Evolutionary conservation across 129 eudicot species (phyloP).

Genomic region (Flaveria trinervia): DNA sequence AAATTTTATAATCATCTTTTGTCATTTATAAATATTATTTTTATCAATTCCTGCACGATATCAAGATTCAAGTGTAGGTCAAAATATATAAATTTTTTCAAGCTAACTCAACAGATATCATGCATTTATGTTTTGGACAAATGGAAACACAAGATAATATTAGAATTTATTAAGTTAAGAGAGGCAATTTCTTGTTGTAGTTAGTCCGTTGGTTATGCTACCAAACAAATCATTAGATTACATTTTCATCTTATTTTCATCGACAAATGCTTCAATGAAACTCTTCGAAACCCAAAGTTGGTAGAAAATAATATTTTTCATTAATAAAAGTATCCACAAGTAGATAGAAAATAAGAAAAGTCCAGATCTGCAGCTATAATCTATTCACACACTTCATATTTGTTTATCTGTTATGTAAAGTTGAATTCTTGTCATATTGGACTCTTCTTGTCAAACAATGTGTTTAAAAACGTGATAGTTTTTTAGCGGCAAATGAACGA

Average conservation of each 20-base stretch:
- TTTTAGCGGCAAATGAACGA: too few species aligned
- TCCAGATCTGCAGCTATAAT: neutral
- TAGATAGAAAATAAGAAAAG: neutral
- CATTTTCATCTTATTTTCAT: constrained; percentile 6
- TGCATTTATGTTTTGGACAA: neutral
- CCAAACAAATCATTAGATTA: neutral
- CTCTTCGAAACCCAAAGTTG: constrained; percentile 4
- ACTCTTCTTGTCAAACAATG: neutral
- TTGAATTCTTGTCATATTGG: neutral
- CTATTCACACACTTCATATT: neutral
- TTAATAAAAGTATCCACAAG: neutral
- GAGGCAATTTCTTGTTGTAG: neutral
- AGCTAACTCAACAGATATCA: too few species aligned
- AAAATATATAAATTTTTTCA: too few species aligned
- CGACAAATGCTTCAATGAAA: neutral
- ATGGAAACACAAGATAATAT: neutral
- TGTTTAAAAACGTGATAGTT: too few species aligned
- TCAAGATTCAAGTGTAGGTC: too few species aligned
- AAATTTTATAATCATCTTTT: too few species aligned
- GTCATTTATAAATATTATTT: too few species aligned
- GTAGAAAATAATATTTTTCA: constrained; percentile 3
- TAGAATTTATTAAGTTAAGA: neutral
- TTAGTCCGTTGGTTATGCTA: neutral
- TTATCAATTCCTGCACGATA: too few species aligned
- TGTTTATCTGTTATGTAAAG: neutral